Evolutionary conservation across 2,329 filamentous ascomycete genomes (phyloP).

Genomic region (Pseudopyricularia cyperi): DNA sequence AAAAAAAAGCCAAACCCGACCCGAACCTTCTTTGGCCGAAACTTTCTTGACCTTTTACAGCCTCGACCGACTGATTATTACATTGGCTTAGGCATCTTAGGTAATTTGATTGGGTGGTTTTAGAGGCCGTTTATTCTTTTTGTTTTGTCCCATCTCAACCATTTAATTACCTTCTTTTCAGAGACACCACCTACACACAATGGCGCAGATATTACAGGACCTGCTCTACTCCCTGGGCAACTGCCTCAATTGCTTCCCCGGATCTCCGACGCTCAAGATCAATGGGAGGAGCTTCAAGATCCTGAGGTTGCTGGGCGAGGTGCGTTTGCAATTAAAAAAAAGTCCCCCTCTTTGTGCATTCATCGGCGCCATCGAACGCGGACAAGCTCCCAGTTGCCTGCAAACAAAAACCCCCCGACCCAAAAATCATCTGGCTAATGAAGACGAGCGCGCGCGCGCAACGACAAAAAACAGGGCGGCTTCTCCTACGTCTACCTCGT

Average conservation of each 20-base stretch:
- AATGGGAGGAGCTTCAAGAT: slow-evolving; percentile 95
- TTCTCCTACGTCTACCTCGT: slow-evolving; percentile 99
- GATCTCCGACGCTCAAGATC: slow-evolving; percentile 87
- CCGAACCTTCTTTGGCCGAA: background rate
- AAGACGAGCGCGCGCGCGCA: background rate
- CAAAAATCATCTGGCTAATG: background rate
- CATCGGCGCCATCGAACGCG: background rate
- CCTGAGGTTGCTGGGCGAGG: slow-evolving; percentile 81
- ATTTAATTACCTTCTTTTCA: background rate
- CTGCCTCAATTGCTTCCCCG: slow-evolving; percentile 93
- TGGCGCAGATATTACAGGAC: slow-evolving; percentile 80
- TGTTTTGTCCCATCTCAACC: background rate
- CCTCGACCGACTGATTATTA: no score
- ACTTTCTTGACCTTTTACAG: no score
- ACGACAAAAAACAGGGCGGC: slow-evolving; percentile 49
- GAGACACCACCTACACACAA: no score
- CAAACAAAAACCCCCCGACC: background rate
- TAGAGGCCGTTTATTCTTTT: background rate
- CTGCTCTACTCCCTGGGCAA: slow-evolving; percentile 84
- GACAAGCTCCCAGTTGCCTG: background rate
- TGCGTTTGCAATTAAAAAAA: slow-evolving; percentile 31
- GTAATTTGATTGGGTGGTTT: background rate
- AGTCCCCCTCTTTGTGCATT: background rate
- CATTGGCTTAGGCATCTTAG: no score
- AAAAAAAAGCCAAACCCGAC: background rate